Conservation (phyloP, 768 basidiomycete genomes). For the Botryobasidium botryosum region DNA sequence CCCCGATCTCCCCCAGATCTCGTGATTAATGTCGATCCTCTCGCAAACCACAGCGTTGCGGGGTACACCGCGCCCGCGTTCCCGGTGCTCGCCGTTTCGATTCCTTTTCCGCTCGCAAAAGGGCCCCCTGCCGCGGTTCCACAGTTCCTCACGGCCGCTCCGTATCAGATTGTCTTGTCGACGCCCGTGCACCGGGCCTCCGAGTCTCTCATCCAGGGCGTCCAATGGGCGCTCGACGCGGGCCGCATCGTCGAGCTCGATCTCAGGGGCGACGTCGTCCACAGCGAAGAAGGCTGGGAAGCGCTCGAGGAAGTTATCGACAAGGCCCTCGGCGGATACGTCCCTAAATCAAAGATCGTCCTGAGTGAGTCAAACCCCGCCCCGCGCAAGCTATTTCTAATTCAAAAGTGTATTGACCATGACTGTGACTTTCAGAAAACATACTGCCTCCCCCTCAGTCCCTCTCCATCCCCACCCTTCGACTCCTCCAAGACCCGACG, state of each 20-base stretch:
- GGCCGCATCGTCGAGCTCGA: conserved; percentile 56
- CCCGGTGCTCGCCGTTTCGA: conserved; percentile 1
- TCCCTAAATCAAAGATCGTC: conserved; percentile 18
- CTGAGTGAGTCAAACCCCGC: conserved; percentile 21
- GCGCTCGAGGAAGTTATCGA: conserved; percentile 53
- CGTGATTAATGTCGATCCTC: neutral
- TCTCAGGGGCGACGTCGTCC: conserved; percentile 18
- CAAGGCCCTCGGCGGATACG: no score
- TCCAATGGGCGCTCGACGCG: conserved; percentile 48
- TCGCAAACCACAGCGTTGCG: neutral
- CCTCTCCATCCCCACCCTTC: conserved; percentile 52
- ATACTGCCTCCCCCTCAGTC: conserved; percentile 65
- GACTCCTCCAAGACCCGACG: conserved; percentile 59
- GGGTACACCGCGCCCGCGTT: neutral
- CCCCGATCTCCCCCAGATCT: neutral
- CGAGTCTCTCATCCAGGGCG: conserved; percentile 33
- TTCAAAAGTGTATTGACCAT: neutral
- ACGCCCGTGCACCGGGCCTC: conserved; percentile 37
- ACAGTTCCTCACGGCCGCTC: conserved; percentile 21
- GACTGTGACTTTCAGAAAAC: conserved; percentile 34
- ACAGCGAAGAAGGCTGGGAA: conserved; percentile 31
- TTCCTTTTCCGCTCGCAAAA: conserved; percentile 1
- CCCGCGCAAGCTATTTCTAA: conserved; percentile 50
- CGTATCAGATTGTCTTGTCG: conserved; percentile 33
- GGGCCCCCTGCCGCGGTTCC: neutral